Base-by-base conservation (phyloP, 202 grass and related monocot genomes). In the Alloteropsis angusta region DNA sequence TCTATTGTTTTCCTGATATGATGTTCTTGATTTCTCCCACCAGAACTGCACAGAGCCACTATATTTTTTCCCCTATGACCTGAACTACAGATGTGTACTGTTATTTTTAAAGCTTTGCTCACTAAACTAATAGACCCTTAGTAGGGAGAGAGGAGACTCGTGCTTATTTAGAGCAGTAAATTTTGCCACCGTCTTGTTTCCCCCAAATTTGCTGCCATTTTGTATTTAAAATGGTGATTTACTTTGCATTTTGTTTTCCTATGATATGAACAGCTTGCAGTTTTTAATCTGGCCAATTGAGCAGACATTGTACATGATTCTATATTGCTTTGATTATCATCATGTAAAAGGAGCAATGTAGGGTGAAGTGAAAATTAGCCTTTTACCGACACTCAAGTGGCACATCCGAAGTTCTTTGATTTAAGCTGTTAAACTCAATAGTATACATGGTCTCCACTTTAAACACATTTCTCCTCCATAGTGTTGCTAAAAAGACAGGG, bases 11-110 rank as follows among this genome's bases (percentile, higher is more conserved):
- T 37, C 17, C 5, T 54, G 36, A 67, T 86, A 14, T 9, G 7
- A 28, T 48, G 19, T 59, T 70, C 28, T 52, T 32, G 62, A 30
- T 66, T 84, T 65, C 7, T 84, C 22, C 77, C 58, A 57, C 10
- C 56, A 77, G 15, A 54, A 47, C n/a, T 30, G 57, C 38, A 60
- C 9, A 5, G 9, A 6, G 5, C 19, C 16, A 30, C 16, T 38
- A n/a, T 7, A 66, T 13, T 18, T 18, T 69, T 30, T 58, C 28
- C 16, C 60, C 11, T 25, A 2, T 16, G 21, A 43, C 23, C 63
- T 43, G 38, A 15, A 44, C 9, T 12, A 12, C 53, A 3, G 5
- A 26, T 67, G 12, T 67, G 0, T 67, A 26, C 0, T 66, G 23
- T 16, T 66, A 8, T 43, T 45, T 68, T 68, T 0, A 19, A 60